These are phyloP conservation scores for Clavispora vitiphila DNA, from an alignment of 805 yeast species.

Conservation along the genomic window DNA sequence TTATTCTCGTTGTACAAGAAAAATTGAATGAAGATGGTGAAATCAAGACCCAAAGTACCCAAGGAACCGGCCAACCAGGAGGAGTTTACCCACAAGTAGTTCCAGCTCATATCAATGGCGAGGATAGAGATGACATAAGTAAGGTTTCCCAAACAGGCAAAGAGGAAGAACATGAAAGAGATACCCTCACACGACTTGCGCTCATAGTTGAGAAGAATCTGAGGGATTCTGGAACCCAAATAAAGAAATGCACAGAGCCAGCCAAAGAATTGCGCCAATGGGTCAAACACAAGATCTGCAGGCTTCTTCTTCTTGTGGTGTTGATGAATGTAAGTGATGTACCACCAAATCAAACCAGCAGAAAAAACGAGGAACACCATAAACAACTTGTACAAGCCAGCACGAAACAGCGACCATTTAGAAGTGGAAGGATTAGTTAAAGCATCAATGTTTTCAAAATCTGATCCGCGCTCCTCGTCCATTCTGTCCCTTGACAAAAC, in stretches of 20 bases:
- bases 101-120: slow-evolving; percentile 62
- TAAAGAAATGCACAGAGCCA: slow-evolving; percentile 70
- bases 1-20: slow-evolving; percentile 57
- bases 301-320: slow-evolving; percentile 29
- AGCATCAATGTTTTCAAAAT: slow-evolving; percentile 17
- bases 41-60: slow-evolving; percentile 82
- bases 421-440: slow-evolving; percentile 2
- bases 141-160: slow-evolving; percentile 91
- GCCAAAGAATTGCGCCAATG: slow-evolving; percentile 84
- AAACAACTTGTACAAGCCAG: slow-evolving; percentile 29
- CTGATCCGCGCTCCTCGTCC: slow-evolving; percentile 17
- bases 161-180: slow-evolving; percentile 85
- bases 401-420: slow-evolving; percentile 17
- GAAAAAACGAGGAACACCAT: slow-evolving; percentile 64
- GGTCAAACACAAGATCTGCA: slow-evolving; percentile 55
- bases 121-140: slow-evolving; percentile 86
- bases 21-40: slow-evolving; percentile 79
- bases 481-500: slow-evolving; percentile 43
- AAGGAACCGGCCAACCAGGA: slow-evolving; percentile 91
- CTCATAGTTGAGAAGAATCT: slow-evolving; percentile 75
- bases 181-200: slow-evolving; percentile 95
- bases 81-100: slow-evolving; percentile 73
- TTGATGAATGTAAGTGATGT: slow-evolving; percentile 51
- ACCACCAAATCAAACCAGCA: slow-evolving; percentile 89
- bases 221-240: slow-evolving; percentile 89